Evolutionary conservation across 192 early-diverging fungal genomes (phyloP).

Genomic region (Umbelopsis vinacea): DNA sequence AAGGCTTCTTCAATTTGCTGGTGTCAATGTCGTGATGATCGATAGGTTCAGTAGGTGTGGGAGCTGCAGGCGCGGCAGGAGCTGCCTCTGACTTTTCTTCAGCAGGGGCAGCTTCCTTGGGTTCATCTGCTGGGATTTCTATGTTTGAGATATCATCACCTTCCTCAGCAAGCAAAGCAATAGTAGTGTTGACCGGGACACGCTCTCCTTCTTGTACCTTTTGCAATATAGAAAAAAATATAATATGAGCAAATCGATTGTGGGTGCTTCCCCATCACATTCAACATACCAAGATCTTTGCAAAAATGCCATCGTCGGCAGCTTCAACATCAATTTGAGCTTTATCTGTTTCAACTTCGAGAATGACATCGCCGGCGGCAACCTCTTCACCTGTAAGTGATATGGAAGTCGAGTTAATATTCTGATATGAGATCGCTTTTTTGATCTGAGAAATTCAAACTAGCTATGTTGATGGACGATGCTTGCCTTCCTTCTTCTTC

Average conservation of each 20-base stretch:
- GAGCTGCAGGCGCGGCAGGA: slow-evolving; percentile 22
- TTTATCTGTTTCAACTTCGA: slow-evolving; percentile 98
- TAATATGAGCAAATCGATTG: background rate
- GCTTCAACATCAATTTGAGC: slow-evolving; percentile 99
- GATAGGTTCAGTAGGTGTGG: slow-evolving; percentile 38
- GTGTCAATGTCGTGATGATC: slow-evolving; percentile 38
- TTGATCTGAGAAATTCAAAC: background rate
- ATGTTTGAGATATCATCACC: slow-evolving; percentile 85
- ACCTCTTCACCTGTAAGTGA: slow-evolving; percentile 77
- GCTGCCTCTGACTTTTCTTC: slow-evolving; percentile 14
- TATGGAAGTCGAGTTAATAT: background rate
- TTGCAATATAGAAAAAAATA: background rate
- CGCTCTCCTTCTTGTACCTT: slow-evolving; percentile 69
- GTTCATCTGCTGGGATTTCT: slow-evolving; percentile 58
- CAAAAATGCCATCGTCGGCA: slow-evolving; percentile 94
- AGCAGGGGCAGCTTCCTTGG: slow-evolving; percentile 25
- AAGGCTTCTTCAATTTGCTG: slow-evolving; percentile 51
- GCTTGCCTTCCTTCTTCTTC: slow-evolving; percentile 80
- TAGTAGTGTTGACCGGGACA: slow-evolving; percentile 74
- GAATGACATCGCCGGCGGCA: slow-evolving; percentile 87
- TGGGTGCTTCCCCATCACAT: background rate
- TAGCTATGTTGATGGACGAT: too few species aligned
- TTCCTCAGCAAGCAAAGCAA: slow-evolving; percentile 89
- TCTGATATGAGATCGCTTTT: background rate
- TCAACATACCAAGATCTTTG: slow-evolving; percentile 80